Conservation (phyloP, 2,329 filamentous ascomycete species). For the Epichloe coenophiala region DNA sequence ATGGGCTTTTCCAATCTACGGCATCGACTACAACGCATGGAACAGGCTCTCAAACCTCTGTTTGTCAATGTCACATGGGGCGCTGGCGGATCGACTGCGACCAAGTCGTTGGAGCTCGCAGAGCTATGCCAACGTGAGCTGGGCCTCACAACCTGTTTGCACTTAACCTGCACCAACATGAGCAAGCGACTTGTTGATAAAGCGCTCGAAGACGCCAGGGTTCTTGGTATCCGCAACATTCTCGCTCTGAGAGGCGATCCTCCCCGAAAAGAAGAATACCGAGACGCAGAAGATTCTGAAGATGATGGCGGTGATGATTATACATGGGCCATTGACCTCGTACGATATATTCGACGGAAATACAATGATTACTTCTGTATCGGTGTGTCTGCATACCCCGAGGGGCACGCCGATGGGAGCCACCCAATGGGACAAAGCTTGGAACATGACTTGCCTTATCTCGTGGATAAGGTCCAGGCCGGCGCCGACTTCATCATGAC, state of each 20-base stretch:
- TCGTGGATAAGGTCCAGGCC: constrained; percentile 81
- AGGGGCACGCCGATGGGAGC: constrained; percentile 85
- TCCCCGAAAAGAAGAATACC: constrained; percentile 78
- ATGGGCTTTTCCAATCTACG: constrained; percentile 94
- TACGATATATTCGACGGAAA: constrained; percentile 71
- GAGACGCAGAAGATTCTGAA: constrained; percentile 41
- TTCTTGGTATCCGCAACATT: constrained; percentile 83
- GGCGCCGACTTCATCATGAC: constrained; percentile 98
- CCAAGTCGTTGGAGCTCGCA: constrained; percentile 84
- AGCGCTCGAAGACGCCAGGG: constrained; percentile 81
- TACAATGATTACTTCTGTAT: constrained; percentile 95
- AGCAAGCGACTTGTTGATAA: constrained; percentile 73
- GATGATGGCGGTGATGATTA: constrained; percentile 64
- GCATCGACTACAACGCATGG: constrained; percentile 88
- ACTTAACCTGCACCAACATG: constrained; percentile 98
- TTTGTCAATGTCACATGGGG: constrained; percentile 99
- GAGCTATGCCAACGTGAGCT: constrained; percentile 90
- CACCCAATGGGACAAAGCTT: constrained; percentile 57
- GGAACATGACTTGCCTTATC: constrained; percentile 73
- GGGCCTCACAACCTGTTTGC: constrained; percentile 84
- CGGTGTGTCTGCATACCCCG: constrained; percentile 87
- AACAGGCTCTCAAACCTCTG: constrained; percentile 74
- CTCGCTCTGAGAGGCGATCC: constrained; percentile 85
- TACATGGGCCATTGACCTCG: constrained; percentile 76
- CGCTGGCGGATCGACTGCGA: constrained; percentile 81